Evolutionary conservation across 2,329 filamentous ascomycete genomes (phyloP).

Genomic region (Cordyceps tenuipes): DNA sequence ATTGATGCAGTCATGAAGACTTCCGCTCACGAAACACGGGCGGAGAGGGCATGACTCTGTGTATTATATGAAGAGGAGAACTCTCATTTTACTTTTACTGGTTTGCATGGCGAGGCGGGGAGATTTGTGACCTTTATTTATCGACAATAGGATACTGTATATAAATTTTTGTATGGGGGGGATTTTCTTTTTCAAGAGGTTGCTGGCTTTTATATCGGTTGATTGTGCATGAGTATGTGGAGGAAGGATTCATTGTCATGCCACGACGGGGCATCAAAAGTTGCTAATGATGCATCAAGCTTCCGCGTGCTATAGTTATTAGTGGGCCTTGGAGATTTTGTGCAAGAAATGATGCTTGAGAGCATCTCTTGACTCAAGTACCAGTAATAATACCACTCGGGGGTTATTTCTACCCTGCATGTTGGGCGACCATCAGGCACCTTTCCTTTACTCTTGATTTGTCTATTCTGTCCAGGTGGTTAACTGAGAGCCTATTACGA

Average conservation of each 20-base stretch:
- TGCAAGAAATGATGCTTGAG: no score
- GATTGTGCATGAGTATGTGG: neutral
- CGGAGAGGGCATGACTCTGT: neutral
- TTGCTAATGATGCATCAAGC: neutral
- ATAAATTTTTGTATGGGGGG: neutral
- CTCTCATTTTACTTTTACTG: neutral
- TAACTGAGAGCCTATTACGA: no score
- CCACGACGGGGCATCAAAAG: neutral
- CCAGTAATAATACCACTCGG: no score
- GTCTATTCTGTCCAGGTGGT: no score
- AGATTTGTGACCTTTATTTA: neutral
- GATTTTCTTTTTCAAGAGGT: neutral
- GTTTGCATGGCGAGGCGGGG: constrained; percentile 8
- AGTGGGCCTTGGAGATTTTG: neutral
- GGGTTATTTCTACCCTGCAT: neutral
- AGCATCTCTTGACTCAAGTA: no score
- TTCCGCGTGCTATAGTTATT: neutral
- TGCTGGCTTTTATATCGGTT: neutral
- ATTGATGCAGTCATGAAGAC: neutral
- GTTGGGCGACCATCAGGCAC: neutral
- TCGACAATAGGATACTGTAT: neutral
- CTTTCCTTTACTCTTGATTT: no score
- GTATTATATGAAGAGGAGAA: neutral
- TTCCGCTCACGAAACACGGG: constrained; percentile 1
- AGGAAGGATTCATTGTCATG: neutral